phyloP scores from a whole-genome alignment of 2,329 filamentous ascomycete genomes.

The Biscogniauxia marginata region DNA sequence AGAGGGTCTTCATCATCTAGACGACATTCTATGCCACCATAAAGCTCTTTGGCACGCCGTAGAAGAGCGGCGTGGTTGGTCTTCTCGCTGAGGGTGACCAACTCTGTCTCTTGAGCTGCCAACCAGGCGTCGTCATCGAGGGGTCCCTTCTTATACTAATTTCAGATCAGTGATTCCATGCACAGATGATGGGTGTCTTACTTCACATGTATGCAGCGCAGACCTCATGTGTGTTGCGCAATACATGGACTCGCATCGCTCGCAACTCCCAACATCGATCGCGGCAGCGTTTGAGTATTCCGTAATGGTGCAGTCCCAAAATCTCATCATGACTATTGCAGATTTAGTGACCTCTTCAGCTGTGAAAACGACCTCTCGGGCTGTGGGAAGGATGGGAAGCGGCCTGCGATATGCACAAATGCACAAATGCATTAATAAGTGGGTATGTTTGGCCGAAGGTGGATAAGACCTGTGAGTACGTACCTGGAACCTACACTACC shows the following conservation, averaged over 20 bases:
- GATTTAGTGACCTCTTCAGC: too few species aligned
- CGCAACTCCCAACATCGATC: slow-evolving; percentile 9
- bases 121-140: slow-evolving; percentile 19
- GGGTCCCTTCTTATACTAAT: slow-evolving; percentile 5
- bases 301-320: slow-evolving; percentile 7
- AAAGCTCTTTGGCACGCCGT: slow-evolving; percentile 13
- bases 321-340: slow-evolving; percentile 4
- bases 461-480: too few species aligned
- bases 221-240: slow-evolving; percentile 5
- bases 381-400: too few species aligned
- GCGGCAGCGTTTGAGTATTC: slow-evolving; percentile 7
- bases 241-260: slow-evolving; percentile 13
- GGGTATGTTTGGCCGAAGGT: too few species aligned
- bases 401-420: too few species aligned
- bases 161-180: neutral
- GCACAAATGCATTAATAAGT: too few species aligned
- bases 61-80: slow-evolving; percentile 16
- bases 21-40: slow-evolving; percentile 13
- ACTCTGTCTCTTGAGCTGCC: slow-evolving; percentile 15
- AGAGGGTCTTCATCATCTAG: slow-evolving; percentile 12
- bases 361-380: too few species aligned
- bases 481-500: too few species aligned
- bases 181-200: neutral
- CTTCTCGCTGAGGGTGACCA: slow-evolving; percentile 15
- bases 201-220: slow-evolving; percentile 6